Percentiles rank a stretch among this genome's conserved stretches.
Conservation (phyloP, 176 grass and related monocot species). For the Microstegium vimineum region DNA sequence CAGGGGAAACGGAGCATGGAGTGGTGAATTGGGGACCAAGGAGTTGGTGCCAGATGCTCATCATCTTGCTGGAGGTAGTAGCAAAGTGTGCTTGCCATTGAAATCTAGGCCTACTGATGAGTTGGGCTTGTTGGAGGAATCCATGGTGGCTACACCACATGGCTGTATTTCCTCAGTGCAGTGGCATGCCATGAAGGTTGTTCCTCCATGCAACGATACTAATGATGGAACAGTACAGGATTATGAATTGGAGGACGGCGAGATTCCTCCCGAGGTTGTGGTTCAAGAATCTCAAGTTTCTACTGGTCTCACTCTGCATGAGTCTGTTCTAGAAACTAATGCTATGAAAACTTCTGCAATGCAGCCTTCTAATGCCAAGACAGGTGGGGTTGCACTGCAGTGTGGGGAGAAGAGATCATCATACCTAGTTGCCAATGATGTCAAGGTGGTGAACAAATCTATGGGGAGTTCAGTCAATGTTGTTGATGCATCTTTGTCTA, state of each 20-base stretch:
- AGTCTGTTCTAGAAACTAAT: not conserved
- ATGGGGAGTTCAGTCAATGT: not conserved
- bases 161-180: not conserved
- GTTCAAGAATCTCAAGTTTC: slow-evolving; percentile 1
- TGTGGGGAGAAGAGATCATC: not conserved
- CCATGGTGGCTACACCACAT: not conserved
- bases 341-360: not conserved
- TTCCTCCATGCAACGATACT: not conserved
- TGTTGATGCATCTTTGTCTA: not conserved
- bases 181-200: not conserved
- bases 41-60: not conserved
- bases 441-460: not conserved
- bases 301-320: not conserved
- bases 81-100: not conserved
- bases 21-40: not conserved
- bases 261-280: not conserved
- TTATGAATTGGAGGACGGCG: slow-evolving; percentile 18
- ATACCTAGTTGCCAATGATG: not conserved
- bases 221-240: not conserved
- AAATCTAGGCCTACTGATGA: not conserved
- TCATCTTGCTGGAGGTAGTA: not conserved
- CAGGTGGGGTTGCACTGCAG: not conserved
- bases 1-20: not conserved
- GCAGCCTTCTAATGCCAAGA: not conserved
- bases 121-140: not conserved